Percentiles rank a stretch among this genome's conserved stretches.
Conservation (phyloP, 768 basidiomycete genomes). For the Vishniacozyma victoriae region DNA sequence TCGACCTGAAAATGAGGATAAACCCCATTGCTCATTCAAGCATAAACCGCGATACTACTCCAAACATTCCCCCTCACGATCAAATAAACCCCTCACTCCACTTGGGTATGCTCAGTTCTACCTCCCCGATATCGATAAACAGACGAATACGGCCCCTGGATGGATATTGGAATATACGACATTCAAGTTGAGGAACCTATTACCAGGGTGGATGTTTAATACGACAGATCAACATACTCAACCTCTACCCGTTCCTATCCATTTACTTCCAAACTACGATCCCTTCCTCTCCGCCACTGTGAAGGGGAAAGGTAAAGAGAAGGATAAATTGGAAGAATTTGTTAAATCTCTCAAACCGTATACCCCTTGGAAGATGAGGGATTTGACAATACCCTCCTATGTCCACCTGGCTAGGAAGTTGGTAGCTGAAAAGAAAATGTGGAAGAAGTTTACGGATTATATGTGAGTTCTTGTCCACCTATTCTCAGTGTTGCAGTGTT, state of each 20-base stretch:
- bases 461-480: too few relatives aligned
- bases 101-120: slow-evolving; percentile 79
- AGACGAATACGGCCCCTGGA: slow-evolving; percentile 55
- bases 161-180: slow-evolving; percentile 78
- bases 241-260: slow-evolving; percentile 26
- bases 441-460: slow-evolving; percentile 61
- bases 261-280: slow-evolving; percentile 37
- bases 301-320: slow-evolving; percentile 45
- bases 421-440: slow-evolving; percentile 52
- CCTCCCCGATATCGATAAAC: slow-evolving; percentile 56
- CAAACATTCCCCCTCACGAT: slow-evolving; percentile 62
- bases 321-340: slow-evolving; percentile 49
- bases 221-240: slow-evolving; percentile 3
- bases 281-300: neutral
- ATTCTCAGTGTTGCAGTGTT: too few relatives aligned
- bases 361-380: slow-evolving; percentile 66
- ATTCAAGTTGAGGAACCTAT: slow-evolving; percentile 48
- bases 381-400: slow-evolving; percentile 75
- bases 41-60: slow-evolving; percentile 54
- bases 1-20: slow-evolving; percentile 41
- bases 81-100: slow-evolving; percentile 64
- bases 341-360: slow-evolving; percentile 49
- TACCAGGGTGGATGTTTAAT: slow-evolving; percentile 7
- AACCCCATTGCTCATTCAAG: slow-evolving; percentile 44
- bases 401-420: slow-evolving; percentile 61